Base-by-base conservation (phyloP, 208 protist species). In the Acanthamoeba triangularis region DNA sequence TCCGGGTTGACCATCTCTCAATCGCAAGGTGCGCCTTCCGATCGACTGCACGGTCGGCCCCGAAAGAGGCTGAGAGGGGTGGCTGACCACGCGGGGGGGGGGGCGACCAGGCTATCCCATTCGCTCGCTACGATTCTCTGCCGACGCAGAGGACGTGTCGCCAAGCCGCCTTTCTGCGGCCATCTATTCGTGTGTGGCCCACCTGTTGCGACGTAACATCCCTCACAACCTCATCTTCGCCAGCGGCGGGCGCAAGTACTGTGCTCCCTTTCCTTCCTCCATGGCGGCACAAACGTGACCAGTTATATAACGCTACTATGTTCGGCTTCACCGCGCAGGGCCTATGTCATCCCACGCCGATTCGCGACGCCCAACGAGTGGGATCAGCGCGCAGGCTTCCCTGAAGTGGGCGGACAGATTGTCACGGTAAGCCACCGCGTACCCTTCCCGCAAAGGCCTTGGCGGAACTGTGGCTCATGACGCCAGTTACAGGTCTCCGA, bases 401-500 rank as follows among this genome's bases (percentile, higher is more conserved):
- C 84, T 33, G 84, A 91, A 69, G 84, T 91, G 47, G 84, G 54
- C 28, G 84, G 84, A 14, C 84, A 91, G 56, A 91, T 91, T 69
- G 59, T 91, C 18, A 91, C 59, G 59, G 84, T 91, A 61, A 14
- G 33, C 59, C 20, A 30, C 59, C 59, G 23, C 14, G 13, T 6
- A 5, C 23, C 59, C 4, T 74, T 1, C 30, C n/a, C n/a, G n/a
- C n/a, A n/a, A n/a, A n/a, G n/a, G n/a, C n/a, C 35, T 44, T 6
- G 28, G 30, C 67, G 30, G 23, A 37, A 13, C 23, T n/a, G 7
- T 76, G 30, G 13, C 67, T 16, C 35, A 23, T 0, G 11, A 76
- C 33, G 0, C 8, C 67, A 44, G n/a, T 7, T 44, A 8, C 33
- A 85, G 76, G 76, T 85, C 4, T 85, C 76, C 11, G 76, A 85